Conservation (phyloP, 768 basidiomycete species). For the Lactarius evosmus region DNA sequence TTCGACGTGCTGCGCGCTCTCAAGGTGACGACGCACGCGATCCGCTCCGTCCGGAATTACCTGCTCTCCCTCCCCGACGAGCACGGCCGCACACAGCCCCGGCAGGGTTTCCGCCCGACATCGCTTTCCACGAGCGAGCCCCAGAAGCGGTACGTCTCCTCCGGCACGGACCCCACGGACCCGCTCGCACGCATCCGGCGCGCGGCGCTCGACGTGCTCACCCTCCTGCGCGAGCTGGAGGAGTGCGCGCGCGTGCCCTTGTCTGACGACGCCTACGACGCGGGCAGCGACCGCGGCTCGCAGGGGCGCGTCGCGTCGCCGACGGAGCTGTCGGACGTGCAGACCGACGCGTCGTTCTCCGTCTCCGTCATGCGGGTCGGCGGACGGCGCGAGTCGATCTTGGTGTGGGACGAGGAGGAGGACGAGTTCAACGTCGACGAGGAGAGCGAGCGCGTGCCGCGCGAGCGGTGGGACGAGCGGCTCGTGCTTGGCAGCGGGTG, state of each 20-base stretch:
- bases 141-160: constrained; percentile 38
- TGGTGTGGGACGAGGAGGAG: constrained; percentile 83
- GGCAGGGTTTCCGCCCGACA: constrained; percentile 51
- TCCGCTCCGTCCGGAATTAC: constrained; percentile 84
- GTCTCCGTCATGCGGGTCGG: constrained; percentile 69
- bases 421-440: constrained; percentile 45
- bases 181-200: constrained; percentile 68
- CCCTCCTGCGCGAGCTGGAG: constrained; percentile 75
- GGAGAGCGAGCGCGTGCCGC: constrained; percentile 46
- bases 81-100: constrained; percentile 30
- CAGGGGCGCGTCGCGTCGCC: constrained; percentile 49
- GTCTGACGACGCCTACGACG: constrained; percentile 80
- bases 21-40: constrained; percentile 74
- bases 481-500: constrained; percentile 79
- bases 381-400: constrained; percentile 59
- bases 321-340: constrained; percentile 31
- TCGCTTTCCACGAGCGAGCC: constrained; percentile 37
- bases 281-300: constrained; percentile 57
- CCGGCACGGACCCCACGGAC: constrained; percentile 44
- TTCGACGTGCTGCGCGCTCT: constrained; percentile 69
- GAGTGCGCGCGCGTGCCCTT: constrained; percentile 72
- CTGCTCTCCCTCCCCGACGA: constrained; percentile 80
- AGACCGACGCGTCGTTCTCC: constrained; percentile 57
- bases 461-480: constrained; percentile 73
- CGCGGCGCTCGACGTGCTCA: constrained; percentile 80